phyloP scores from a whole-genome alignment of 352 stramenopile genomes.

The Globisporangium lucens region DNA sequence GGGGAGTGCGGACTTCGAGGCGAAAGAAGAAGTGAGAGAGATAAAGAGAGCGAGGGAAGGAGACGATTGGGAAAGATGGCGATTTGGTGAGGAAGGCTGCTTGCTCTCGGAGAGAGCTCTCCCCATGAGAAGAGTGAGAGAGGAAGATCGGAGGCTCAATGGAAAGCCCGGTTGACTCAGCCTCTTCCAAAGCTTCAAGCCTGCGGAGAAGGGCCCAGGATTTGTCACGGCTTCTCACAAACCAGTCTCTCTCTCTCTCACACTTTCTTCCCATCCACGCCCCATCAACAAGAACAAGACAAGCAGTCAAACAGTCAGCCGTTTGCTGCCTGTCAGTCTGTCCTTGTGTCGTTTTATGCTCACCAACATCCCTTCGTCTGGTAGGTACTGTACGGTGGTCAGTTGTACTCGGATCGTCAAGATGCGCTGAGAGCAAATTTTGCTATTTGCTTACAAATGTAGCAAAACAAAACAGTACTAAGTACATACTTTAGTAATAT shows the following conservation, averaged over 20 bases:
- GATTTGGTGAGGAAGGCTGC: not conserved
- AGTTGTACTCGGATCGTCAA: not conserved
- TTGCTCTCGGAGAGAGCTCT: not conserved
- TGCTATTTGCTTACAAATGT: too few relatives aligned
- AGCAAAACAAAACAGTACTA: too few relatives aligned
- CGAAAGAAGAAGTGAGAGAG: constrained; percentile 9
- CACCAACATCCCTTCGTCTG: not conserved
- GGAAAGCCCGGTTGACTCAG: too few relatives aligned
- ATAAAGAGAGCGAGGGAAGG: not conserved
- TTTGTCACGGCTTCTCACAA: not conserved
- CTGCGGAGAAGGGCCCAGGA: not conserved
- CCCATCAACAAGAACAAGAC: not conserved
- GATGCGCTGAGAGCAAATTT: too few relatives aligned
- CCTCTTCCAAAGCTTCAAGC: not conserved
- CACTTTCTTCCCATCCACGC: not conserved
- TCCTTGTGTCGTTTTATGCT: not conserved
- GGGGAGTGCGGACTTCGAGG: not conserved
- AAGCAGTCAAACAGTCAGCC: too few relatives aligned
- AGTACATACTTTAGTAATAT: too few relatives aligned
- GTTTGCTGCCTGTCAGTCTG: not conserved
- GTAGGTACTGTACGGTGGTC: not conserved
- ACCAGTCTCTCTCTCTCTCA: not conserved
- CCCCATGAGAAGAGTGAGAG: not conserved
- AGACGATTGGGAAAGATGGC: not conserved
- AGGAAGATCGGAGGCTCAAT: not conserved